A percentile compares a stretch with the other conserved stretches of the same genome.
phyloP scores from a whole-genome alignment of 176 grass and related monocot species.

The Raddia distichophylla region DNA sequence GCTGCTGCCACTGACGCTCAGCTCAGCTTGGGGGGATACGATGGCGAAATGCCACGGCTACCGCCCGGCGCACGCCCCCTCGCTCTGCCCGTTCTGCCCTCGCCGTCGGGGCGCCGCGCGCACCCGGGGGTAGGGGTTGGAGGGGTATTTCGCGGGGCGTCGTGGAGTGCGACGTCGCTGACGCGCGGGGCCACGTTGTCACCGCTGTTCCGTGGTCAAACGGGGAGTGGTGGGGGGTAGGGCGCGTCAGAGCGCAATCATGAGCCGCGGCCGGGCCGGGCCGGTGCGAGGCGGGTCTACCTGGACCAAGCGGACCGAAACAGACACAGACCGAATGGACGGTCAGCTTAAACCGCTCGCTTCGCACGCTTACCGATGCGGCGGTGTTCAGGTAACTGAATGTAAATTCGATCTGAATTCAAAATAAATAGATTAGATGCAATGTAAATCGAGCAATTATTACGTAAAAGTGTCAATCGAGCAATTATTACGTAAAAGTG shows the following conservation, averaged over 20 bases:
- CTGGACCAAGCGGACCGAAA: background rate
- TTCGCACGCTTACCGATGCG: no score
- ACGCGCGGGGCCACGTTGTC: background rate
- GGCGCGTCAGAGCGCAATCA: slow-evolving; percentile 30
- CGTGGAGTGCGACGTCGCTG: background rate
- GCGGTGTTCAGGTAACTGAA: no score
- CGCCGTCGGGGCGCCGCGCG: background rate
- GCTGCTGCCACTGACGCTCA: slow-evolving; percentile 2
- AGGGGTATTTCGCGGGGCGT: background rate
- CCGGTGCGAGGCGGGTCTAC: background rate
- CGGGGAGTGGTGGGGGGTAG: background rate
- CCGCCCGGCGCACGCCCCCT: no score
- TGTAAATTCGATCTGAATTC: no score
- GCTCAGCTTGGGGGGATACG: background rate
- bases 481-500: no score
- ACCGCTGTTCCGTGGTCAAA: slow-evolving; percentile 26
- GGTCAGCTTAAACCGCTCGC: no score
- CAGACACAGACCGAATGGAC: no score
- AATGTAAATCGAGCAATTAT: no score
- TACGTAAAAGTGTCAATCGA: no score
- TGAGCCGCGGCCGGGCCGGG: background rate
- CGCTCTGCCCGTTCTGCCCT: slow-evolving; percentile 25
- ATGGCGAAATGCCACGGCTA: background rate
- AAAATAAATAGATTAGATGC: no score
- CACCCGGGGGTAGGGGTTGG: no score